A percentile compares a stretch with the other conserved stretches of the same genome.
phyloP scores from a whole-genome alignment of 2,329 filamentous ascomycete species.

The Sordariomycetes sp. region DNA sequence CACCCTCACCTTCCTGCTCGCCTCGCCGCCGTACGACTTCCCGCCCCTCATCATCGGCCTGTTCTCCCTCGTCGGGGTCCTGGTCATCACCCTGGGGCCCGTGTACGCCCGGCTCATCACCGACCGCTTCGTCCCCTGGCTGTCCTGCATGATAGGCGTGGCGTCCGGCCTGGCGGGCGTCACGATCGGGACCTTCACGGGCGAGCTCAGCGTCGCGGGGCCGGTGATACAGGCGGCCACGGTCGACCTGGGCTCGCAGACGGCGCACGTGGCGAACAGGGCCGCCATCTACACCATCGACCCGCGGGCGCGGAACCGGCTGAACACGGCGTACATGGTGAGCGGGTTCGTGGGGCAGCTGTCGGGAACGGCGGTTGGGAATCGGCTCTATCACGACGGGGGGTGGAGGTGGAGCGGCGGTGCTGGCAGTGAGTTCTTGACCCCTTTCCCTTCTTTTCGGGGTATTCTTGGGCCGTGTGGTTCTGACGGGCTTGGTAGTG shows the following conservation, averaged over 20 bases:
- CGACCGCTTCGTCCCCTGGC: slow-evolving; percentile 57
- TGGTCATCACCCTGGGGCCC: slow-evolving; percentile 55
- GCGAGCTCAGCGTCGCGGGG: slow-evolving; percentile 54
- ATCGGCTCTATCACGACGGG: slow-evolving; percentile 37
- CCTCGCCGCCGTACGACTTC: slow-evolving; percentile 59
- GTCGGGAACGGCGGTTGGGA: slow-evolving; percentile 53
- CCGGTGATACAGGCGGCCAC: slow-evolving; percentile 62
- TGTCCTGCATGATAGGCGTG: slow-evolving; percentile 55
- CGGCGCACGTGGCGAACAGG: slow-evolving; percentile 63
- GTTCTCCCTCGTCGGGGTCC: slow-evolving; percentile 69
- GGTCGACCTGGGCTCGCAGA: slow-evolving; percentile 63
- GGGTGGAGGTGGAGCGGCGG: slow-evolving; percentile 38
- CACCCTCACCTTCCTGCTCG: slow-evolving; percentile 69
- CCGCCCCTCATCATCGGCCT: slow-evolving; percentile 59
- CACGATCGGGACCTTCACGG: slow-evolving; percentile 57
- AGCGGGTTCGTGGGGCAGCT: slow-evolving; percentile 65
- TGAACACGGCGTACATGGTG: slow-evolving; percentile 79
- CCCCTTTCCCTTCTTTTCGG: neutral
- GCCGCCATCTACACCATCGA: slow-evolving; percentile 60
- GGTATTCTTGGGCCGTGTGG: neutral
- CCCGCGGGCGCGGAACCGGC: slow-evolving; percentile 59
- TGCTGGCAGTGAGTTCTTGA: slow-evolving; percentile 15
- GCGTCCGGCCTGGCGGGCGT: slow-evolving; percentile 49
- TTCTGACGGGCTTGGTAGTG: neutral
- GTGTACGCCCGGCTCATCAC: slow-evolving; percentile 61